Conservation (phyloP, 257 asterid genomes). For the Plantago ovata region DNA sequence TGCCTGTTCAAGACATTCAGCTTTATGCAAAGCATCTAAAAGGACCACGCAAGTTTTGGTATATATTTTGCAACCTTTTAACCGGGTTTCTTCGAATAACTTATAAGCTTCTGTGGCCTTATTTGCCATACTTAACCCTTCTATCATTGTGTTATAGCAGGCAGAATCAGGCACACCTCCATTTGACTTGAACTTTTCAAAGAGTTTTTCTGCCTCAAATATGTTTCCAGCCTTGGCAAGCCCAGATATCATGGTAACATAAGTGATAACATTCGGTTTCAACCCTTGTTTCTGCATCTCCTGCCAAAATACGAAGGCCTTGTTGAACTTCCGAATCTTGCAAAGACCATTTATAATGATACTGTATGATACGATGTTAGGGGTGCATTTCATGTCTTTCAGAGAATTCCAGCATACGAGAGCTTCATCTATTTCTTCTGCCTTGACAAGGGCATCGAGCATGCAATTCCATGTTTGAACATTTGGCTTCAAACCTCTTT, state of each 20-base stretch:
- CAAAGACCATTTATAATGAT: conserved; percentile 86
- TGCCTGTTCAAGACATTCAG: conserved; percentile 92
- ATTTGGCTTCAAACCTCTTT: conserved; percentile 60
- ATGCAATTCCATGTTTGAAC: conserved; percentile 94
- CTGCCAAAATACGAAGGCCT: conserved; percentile 98
- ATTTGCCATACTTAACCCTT: conserved; percentile 72
- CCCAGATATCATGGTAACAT: conserved; percentile 88
- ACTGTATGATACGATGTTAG: conserved; percentile 59
- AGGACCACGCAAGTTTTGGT: conserved; percentile 83
- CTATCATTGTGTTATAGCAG: conserved; percentile 84
- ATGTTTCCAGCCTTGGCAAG: conserved; percentile 93
- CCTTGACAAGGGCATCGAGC: conserved; percentile 89
- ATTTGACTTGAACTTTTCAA: conserved; percentile 60
- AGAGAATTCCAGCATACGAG: conserved; percentile 91
- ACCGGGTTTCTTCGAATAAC: conserved; percentile 79
- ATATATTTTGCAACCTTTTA: conserved; percentile 69
- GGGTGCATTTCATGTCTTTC: conserved; percentile 72
- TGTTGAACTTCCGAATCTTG: conserved; percentile 78
- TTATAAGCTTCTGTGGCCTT: conserved; percentile 77
- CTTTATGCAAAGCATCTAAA: conserved; percentile 86
- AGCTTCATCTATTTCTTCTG: conserved; percentile 91
- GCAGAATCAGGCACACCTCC: conserved; percentile 95
- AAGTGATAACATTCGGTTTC: conserved; percentile 68
- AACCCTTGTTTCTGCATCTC: conserved; percentile 90
- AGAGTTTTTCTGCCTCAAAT: conserved; percentile 64